phyloP scores from a whole-genome alignment of 352 stramenopile species.

The Pythium aristosporum region DNA sequence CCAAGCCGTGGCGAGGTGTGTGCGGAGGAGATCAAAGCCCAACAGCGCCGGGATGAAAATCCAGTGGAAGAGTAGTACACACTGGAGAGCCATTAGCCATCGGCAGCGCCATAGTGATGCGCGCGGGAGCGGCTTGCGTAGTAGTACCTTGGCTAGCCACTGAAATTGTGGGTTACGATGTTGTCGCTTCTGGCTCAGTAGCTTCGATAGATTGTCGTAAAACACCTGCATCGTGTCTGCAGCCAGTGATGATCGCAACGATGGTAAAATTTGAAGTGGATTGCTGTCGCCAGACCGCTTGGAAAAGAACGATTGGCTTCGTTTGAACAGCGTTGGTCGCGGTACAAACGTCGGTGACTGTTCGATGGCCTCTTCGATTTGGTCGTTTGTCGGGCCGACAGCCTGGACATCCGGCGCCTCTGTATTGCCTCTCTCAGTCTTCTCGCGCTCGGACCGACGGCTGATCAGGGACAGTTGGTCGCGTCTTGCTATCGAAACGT shows the following conservation, averaged over 20 bases:
- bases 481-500: conserved; percentile 31
- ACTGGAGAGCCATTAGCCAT: conserved; percentile 46
- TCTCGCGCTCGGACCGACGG: conserved; percentile 25
- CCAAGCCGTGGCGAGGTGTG: conserved; percentile 2
- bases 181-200: conserved; percentile 21
- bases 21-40: conserved; percentile 37
- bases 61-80: conserved; percentile 43
- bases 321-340: conserved; percentile 6
- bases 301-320: conserved; percentile 23
- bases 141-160: conserved; percentile 25
- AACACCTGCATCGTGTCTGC: conserved; percentile 25
- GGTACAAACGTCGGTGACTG: conserved; percentile 24
- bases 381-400: conserved; percentile 6
- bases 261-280: not conserved
- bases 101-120: conserved; percentile 33
- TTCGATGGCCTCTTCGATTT: conserved; percentile 6
- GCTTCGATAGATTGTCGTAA: conserved; percentile 23
- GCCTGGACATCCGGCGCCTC: not conserved
- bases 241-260: conserved; percentile 3
- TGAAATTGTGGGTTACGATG: not conserved
- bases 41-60: conserved; percentile 39
- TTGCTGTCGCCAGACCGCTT: conserved; percentile 2
- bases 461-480: conserved; percentile 29
- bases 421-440: conserved; percentile 14
- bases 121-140: conserved; percentile 30